Percentiles rank a stretch among this genome's conserved stretches.
Conservation (phyloP, 768 basidiomycete species). For the Amanita polypyramis region DNA sequence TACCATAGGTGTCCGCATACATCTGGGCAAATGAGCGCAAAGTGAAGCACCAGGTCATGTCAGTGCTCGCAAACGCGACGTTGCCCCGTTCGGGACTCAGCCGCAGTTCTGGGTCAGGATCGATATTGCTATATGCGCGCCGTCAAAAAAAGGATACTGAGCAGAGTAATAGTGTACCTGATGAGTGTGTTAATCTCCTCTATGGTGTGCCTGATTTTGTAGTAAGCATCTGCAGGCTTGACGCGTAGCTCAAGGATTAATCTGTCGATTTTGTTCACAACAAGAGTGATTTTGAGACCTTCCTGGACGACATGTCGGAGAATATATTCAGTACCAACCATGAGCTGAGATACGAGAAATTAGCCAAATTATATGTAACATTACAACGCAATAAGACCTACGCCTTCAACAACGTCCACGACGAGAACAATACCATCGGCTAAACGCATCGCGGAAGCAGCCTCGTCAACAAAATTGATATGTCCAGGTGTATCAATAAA, state of each 20-base stretch:
- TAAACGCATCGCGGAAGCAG: constrained; percentile 76
- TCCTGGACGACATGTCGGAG: constrained; percentile 88
- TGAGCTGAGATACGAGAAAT: constrained; percentile 41
- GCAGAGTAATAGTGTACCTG: constrained; percentile 35
- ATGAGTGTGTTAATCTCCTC: constrained; percentile 98
- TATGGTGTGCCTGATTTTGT: constrained; percentile 98
- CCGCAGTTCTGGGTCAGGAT: constrained; percentile 80
- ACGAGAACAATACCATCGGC: constrained; percentile 89
- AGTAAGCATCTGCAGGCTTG: constrained; percentile 93
- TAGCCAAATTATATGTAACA: constrained; percentile 9
- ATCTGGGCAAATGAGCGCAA: constrained; percentile 89
- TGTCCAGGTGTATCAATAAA: constrained; percentile 97
- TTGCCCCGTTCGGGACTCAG: constrained; percentile 94
- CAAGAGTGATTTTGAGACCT: constrained; percentile 78
- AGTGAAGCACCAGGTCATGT: constrained; percentile 98
- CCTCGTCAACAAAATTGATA: constrained; percentile 98
- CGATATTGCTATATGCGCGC: constrained; percentile 46
- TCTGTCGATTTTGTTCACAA: constrained; percentile 97
- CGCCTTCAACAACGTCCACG: constrained; percentile 98
- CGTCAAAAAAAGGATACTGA: constrained; percentile 5
- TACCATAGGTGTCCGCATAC: constrained; percentile 91
- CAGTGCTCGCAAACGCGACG: constrained; percentile 93
- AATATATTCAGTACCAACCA: constrained; percentile 86
- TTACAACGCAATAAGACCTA: constrained; percentile 27
- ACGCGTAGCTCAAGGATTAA: constrained; percentile 94